Percentiles rank a stretch among this genome's conserved stretches.
phyloP scores from a whole-genome alignment of 164 flowering plant genomes.

The Dillenia suffruticosa region DNA sequence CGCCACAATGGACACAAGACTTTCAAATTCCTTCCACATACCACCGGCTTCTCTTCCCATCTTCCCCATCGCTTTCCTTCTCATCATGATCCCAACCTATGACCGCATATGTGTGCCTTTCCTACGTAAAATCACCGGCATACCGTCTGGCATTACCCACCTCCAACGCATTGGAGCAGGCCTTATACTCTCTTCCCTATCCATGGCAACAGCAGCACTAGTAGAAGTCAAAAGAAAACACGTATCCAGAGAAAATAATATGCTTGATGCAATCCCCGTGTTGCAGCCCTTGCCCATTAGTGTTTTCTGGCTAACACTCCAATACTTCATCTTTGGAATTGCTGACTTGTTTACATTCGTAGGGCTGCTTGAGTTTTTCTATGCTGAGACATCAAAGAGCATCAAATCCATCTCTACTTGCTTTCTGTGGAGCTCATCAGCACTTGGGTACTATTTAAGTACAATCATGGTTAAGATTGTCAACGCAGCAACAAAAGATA shows the following conservation, averaged over 20 bases:
- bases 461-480: conserved; percentile 14
- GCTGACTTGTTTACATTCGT: conserved; percentile 29
- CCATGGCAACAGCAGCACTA: conserved; percentile 29
- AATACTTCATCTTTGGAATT: conserved; percentile 25
- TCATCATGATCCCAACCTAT: conserved; percentile 19
- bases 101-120: conserved; percentile 13
- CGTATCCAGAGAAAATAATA: conserved; percentile 3
- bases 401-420: conserved; percentile 26
- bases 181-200: conserved; percentile 12
- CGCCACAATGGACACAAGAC: conserved; percentile 17
- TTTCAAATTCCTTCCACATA: conserved; percentile 14
- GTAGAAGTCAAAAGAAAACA: conserved; percentile 22
- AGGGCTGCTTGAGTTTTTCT: conserved; percentile 33
- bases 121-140: conserved; percentile 8
- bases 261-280: conserved; percentile 14
- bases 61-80: conserved; percentile 16
- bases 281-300: conserved; percentile 14
- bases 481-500: conserved; percentile 5
- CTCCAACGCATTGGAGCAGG: conserved; percentile 28
- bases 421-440: conserved; percentile 23
- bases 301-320: conserved; percentile 26
- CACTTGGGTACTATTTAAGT: conserved; percentile 30
- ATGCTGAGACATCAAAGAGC: conserved; percentile 25
- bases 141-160: conserved; percentile 12
- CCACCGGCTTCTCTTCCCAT: conserved; percentile 26